Base-by-base conservation (phyloP, 352 stramenopile species). In the Globisporangium barbulae region DNA sequence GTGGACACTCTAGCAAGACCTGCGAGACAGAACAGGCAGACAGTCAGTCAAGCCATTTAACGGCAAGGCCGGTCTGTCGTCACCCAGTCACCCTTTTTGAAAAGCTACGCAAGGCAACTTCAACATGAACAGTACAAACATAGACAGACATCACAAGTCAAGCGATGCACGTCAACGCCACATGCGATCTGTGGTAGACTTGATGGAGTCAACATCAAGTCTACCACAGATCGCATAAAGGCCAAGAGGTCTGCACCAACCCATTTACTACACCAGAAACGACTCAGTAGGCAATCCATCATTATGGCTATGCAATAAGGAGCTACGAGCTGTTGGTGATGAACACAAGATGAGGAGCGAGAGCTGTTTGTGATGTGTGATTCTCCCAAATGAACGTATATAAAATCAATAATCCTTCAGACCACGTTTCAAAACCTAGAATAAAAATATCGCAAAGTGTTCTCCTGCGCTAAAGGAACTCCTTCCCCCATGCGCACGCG, bases 401-500 rank as follows among this genome's bases (percentile, higher is more conserved):
- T 41, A 39, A 55, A 47, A 57, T 42, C 30, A 42, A 42, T 57
- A 41, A 57, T 48, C 41, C 60, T 60, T 53, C 35, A 53, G 33
- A 28, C 44, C 44, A 56, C 45, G 49, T 68, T 58, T 49, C 63
- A 68, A 68, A 68, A 64, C 63, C 63, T 64, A 68, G 56, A 58
- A 68, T 63, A 68, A 68, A 68, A 63, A 60, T 68, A 63, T 63
- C 63, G 58, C 63, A 57, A 63, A 59, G 55, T 59, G 63, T 68
- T 63, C 53, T 68, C 53, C 49, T 44, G 57, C 57, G 57, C 57
- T 52, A 63, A 63, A 55, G 41, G 28, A 54, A 60, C 53, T 50
- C 35, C 35, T 35, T 39, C 33, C 15, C 45, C 53, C 42, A 33
- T 3, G 28, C 10, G 42, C n/a, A 13, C 30, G 28, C 3, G 15